phyloP scores from a whole-genome alignment of 208 protist species.

The Porcisia deanei region DNA sequence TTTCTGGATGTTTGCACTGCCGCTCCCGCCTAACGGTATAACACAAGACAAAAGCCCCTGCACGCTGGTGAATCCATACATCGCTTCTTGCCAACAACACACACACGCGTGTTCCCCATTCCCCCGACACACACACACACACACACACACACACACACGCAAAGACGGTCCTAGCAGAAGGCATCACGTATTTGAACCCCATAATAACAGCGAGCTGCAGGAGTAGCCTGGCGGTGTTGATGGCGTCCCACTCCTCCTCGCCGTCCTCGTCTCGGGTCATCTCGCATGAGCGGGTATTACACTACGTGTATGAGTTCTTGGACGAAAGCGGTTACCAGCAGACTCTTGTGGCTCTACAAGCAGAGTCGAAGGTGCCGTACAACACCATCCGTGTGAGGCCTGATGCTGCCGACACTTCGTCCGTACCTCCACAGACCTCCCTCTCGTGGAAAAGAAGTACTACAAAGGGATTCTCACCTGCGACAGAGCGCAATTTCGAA shows the following conservation, averaged over 20 bases:
- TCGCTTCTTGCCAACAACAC: too few species aligned
- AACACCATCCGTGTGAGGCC: conserved; percentile 63
- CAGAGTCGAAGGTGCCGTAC: conserved; percentile 78
- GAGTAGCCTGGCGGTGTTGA: not conserved
- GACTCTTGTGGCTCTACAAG: conserved; percentile 66
- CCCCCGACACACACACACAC: not conserved
- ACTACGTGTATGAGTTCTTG: conserved; percentile 73
- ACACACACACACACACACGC: too few species aligned
- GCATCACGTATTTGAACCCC: not conserved
- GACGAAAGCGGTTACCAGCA: conserved; percentile 65
- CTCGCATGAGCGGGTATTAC: conserved; percentile 65
- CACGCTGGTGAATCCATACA: not conserved
- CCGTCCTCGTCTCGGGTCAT: conserved; percentile 33
- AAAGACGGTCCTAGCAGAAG: not conserved
- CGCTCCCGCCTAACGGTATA: too few species aligned
- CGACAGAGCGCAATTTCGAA: conserved; percentile 39
- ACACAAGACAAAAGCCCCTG: not conserved
- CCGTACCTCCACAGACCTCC: not conserved
- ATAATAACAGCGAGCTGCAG: not conserved
- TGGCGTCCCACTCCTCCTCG: not conserved
- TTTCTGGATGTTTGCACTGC: too few species aligned
- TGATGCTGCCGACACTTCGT: not conserved
- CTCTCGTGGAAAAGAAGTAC: not conserved
- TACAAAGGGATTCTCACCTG: conserved; percentile 11
- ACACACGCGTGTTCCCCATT: not conserved